Base-by-base conservation (phyloP, 2,329 filamentous ascomycete genomes). In the Paecilomyces sp. region DNA sequence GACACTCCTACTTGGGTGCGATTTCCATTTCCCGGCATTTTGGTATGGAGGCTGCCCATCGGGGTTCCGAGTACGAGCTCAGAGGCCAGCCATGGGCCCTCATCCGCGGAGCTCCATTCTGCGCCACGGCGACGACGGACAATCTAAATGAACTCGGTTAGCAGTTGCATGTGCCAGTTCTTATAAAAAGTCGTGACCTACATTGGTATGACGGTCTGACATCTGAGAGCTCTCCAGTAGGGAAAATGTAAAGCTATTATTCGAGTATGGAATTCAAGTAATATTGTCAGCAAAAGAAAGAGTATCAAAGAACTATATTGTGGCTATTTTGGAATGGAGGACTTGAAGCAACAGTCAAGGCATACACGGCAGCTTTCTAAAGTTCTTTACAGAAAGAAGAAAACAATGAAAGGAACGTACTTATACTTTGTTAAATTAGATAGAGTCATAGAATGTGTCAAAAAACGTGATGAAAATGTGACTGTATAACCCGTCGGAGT, bases 61-160 rank as follows among this genome's bases (percentile, higher is more conserved):
- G 54, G 57, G 3, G 59, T 36, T 28, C 54, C 55, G 22, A 60
- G 50, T 59, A 66, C 65, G 22, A 56, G 24, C 25, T 60, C 51
- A n/a, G 63, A 56, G 4, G 65, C 57, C 22, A 65, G 55, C 55
- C 62, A 66, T 28, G 54, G 56, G 53, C 64, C 61, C 22, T 65
- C 62, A 25, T 53, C 51, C 0, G 11, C 18, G 8, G 41, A 22
- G 41, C n/a, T 47, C 41, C 41, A 47, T 8, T 15, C 13, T 47
- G 41, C 6, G 41, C 41, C 41, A 8, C 41, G 41, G n/a, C 41
- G 41, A 9, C n/a, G 41, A 6, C 41, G 41, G n/a, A 47, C 41
- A 9, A 47, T 47, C 41, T 47, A 47, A 18, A 18, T 18, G 3
- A 18, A 47, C 41, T 3, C 6, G 5, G 4, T 47, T 8, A 47